Evolutionary conservation across 1,139 yeast species (phyloP).

Genomic region (Debaryomycetaceae sp.): DNA sequence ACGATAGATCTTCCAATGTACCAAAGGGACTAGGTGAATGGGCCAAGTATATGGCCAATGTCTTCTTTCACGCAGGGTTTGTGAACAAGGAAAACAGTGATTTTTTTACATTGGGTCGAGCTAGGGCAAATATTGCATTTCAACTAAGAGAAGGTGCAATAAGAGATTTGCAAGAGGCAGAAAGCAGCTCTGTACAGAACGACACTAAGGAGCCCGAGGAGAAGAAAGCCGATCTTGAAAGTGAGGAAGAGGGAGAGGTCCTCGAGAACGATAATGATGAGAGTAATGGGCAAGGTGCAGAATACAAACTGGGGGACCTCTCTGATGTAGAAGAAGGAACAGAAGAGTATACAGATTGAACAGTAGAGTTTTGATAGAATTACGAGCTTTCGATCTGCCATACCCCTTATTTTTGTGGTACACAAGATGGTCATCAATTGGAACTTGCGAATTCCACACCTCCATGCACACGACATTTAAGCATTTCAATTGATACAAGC

Average conservation of each 20-base stretch:
- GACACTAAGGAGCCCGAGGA: not conserved
- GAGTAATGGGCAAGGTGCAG: not conserved
- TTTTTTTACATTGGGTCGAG: slow-evolving; percentile 67
- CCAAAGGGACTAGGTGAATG: slow-evolving; percentile 48
- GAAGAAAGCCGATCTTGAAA: not conserved
- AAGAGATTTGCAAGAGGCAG: slow-evolving; percentile 6
- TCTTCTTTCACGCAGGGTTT: slow-evolving; percentile 58
- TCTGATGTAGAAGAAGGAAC: not conserved
- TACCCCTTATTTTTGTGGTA: too few species aligned
- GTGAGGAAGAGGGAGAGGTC: not conserved
- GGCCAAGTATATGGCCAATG: slow-evolving; percentile 49
- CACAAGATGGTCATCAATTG: too few species aligned
- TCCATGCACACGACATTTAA: too few species aligned
- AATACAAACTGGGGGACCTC: not conserved
- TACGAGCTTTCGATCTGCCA: too few species aligned
- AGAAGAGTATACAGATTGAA: not conserved
- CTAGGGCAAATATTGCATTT: slow-evolving; percentile 77
- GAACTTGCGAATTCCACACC: too few species aligned
- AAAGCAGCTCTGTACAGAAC: not conserved
- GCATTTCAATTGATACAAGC: too few species aligned
- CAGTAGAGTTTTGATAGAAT: too few species aligned
- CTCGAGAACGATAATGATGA: not conserved
- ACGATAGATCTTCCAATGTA: slow-evolving; percentile 10
- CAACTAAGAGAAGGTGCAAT: slow-evolving; percentile 60
- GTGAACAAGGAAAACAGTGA: slow-evolving; percentile 69